Conservation (phyloP, 2,329 filamentous ascomycete species). For the Aspergillus costaricaensis region DNA sequence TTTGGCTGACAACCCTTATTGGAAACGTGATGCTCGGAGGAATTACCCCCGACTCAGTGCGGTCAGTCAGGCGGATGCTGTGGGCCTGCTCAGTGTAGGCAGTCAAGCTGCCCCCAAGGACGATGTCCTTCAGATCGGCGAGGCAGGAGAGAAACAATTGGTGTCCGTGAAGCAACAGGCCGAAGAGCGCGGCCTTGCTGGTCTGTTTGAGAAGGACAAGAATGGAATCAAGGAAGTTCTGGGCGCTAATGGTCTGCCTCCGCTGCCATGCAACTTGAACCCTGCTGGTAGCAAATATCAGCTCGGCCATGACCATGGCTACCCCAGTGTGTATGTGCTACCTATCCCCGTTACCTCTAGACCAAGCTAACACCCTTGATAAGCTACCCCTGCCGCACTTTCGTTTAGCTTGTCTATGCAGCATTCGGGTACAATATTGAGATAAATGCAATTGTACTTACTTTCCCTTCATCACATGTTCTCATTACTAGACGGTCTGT, state of each 20-base stretch:
- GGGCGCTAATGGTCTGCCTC: conserved; percentile 77
- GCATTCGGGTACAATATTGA: not conserved
- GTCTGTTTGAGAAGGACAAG: conserved; percentile 69
- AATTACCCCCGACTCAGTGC: conserved; percentile 78
- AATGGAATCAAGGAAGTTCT: conserved; percentile 61
- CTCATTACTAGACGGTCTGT: not conserved
- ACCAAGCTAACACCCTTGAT: conserved; percentile 19
- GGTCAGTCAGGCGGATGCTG: conserved; percentile 80
- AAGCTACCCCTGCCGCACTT: conserved; percentile 51
- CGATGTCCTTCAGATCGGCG: conserved; percentile 71
- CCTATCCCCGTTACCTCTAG: conserved; percentile 16
- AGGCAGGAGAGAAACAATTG: conserved; percentile 71
- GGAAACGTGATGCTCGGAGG: conserved; percentile 87
- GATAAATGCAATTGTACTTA: not conserved
- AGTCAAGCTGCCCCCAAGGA: conserved; percentile 79
- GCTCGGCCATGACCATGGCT: conserved; percentile 67
- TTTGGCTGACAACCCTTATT: conserved; percentile 90
- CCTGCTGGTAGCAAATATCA: conserved; percentile 60
- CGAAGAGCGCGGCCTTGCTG: conserved; percentile 68
- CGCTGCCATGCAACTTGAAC: conserved; percentile 74
- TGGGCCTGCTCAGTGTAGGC: conserved; percentile 80
- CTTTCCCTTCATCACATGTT: too few species aligned
- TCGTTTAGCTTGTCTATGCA: conserved; percentile 35
- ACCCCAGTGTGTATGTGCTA: conserved; percentile 65
- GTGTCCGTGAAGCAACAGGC: conserved; percentile 76